Conservation (phyloP, 2,329 filamentous ascomycete species). For the Fusarium poae region DNA sequence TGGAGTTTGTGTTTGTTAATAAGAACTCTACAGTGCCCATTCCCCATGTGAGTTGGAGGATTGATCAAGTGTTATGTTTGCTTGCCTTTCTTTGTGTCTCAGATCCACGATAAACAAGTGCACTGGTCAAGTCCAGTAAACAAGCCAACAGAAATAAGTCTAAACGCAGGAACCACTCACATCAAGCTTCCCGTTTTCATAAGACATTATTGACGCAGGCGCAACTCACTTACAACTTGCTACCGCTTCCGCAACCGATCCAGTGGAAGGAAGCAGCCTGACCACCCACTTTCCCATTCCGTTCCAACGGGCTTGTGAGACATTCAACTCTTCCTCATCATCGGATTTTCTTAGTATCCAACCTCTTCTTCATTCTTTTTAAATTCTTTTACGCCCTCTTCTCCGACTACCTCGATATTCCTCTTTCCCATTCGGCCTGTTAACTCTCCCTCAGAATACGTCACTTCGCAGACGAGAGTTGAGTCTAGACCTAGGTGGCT, state of each 20-base stretch:
- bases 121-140: not conserved
- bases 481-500: constrained; percentile 25
- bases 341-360: constrained; percentile 12
- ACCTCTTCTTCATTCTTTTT: constrained; percentile 11
- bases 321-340: constrained; percentile 12
- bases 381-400: constrained; percentile 2
- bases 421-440: not conserved
- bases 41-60: not conserved
- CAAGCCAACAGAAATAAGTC: not conserved
- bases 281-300: constrained; percentile 29
- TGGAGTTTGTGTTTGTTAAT: constrained; percentile 21
- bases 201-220: constrained; percentile 17
- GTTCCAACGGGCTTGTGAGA: constrained; percentile 21
- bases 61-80: not conserved
- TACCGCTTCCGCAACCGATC: constrained; percentile 9
- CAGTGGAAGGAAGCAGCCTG: constrained; percentile 7
- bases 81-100: not conserved
- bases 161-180: constrained; percentile 6
- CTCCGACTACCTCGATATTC: not conserved
- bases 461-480: constrained; percentile 27
- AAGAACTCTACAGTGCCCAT: constrained; percentile 20
- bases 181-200: constrained; percentile 22
- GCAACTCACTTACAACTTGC: constrained; percentile 19
- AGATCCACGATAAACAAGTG: constrained; percentile 4
- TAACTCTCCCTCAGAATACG: constrained; percentile 10